Percentiles rank a stretch among this genome's conserved stretches.
phyloP scores from a whole-genome alignment of 2,329 filamentous ascomycete genomes.

The Daldinia sp. region DNA sequence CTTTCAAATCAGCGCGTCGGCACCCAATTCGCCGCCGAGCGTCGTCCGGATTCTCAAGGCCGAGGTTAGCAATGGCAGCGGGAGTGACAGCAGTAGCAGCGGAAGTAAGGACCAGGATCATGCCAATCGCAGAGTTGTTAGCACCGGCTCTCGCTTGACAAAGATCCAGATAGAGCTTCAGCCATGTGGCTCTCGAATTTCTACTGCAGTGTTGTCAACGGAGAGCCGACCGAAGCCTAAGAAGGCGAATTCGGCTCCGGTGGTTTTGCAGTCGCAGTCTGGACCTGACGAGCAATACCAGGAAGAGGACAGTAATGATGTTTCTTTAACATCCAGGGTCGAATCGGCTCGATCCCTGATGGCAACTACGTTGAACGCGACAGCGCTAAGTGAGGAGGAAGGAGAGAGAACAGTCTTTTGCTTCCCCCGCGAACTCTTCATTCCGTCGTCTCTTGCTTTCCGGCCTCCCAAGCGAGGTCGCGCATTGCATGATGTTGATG shows the following conservation, averaged over 20 bases:
- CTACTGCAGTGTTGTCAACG: neutral
- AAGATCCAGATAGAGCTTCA: slow-evolving; percentile 38
- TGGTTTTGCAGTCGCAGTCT: slow-evolving; percentile 24
- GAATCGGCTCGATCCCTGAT: slow-evolving; percentile 1
- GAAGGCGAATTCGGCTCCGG: slow-evolving; percentile 36
- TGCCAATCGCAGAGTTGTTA: slow-evolving; percentile 5
- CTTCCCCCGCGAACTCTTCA: slow-evolving; percentile 20
- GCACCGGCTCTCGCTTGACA: slow-evolving; percentile 14
- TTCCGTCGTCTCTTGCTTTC: slow-evolving; percentile 5
- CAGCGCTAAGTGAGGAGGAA: neutral
- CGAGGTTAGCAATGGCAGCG: slow-evolving; percentile 7
- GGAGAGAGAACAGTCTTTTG: slow-evolving; percentile 13
- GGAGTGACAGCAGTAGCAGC: neutral
- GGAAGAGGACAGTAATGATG: slow-evolving; percentile 15
- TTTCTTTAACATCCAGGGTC: neutral
- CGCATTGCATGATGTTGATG: slow-evolving; percentile 69
- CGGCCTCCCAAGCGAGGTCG: slow-evolving; percentile 62
- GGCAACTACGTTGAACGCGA: neutral
- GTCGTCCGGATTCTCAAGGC: slow-evolving; percentile 28
- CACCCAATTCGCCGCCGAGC: slow-evolving; percentile 32
- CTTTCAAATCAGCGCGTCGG: slow-evolving; percentile 28
- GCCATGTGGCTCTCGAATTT: slow-evolving; percentile 11
- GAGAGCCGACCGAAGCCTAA: slow-evolving; percentile 27
- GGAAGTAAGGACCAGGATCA: slow-evolving; percentile 1
- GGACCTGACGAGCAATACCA: neutral